Percentiles rank a stretch among this genome's conserved stretches.
Evolutionary conservation across 2,329 filamentous ascomycete species (phyloP).

Genomic region (Fusarium illudens): DNA sequence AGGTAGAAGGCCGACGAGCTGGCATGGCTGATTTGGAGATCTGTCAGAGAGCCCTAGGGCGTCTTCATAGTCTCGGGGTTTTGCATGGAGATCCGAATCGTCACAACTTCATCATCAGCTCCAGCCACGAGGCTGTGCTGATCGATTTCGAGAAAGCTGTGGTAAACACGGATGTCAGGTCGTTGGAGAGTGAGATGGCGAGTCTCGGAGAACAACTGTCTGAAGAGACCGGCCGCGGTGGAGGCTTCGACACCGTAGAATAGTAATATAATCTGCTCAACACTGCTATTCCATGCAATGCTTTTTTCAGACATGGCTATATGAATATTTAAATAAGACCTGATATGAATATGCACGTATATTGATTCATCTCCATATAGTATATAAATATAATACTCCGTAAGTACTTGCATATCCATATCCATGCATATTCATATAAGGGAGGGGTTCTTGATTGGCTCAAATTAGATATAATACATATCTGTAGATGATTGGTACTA

Average conservation of each 20-base stretch:
- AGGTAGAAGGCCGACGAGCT: background rate
- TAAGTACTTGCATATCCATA: too few species aligned
- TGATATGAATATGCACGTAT: too few species aligned
- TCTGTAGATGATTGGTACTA: too few species aligned
- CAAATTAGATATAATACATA: too few species aligned
- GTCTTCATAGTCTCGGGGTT: background rate
- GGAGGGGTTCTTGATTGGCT: too few species aligned
- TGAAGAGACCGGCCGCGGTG: background rate
- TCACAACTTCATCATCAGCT: background rate
- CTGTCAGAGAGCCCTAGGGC: background rate
- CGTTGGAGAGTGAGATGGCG: background rate
- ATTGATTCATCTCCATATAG: too few species aligned
- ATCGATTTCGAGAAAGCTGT: background rate
- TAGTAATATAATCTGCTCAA: too few species aligned
- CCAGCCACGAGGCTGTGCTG: background rate
- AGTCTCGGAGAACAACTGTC: background rate
- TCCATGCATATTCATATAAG: too few species aligned
- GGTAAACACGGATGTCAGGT: background rate
- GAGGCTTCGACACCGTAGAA: background rate
- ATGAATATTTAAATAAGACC: too few species aligned
- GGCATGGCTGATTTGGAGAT: background rate
- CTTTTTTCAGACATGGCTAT: too few species aligned
- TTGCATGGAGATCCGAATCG: background rate
- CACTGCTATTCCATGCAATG: too few species aligned
- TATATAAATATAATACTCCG: too few species aligned